Evolutionary conservation across 345 rosid genomes (phyloP), one percentile per base, ranked within the genome.

Genomic region (Syzygium oleosum): DNA sequence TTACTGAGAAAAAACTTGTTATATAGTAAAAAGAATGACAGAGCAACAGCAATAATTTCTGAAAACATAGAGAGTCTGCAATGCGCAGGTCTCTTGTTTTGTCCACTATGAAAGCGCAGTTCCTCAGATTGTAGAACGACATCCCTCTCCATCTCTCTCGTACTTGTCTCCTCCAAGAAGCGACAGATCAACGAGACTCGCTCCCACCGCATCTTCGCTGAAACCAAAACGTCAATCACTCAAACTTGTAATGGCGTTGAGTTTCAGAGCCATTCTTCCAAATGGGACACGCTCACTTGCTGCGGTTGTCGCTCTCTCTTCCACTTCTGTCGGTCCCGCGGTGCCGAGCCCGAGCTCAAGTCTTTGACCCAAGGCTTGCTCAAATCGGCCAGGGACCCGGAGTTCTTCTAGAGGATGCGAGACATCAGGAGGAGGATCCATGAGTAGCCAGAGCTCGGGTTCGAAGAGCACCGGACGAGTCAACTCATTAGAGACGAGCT

Each of bases 371-470:
- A 83, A 5, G 90, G 89, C 49, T 88, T 94, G 89, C 88, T 94
- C 12, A 87, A 88, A 22, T 89, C 94, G 16, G 96, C 96, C 3
- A 94, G 88, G 83, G 92, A 94, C 31, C 92, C 94, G 8, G 92
- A 91, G 88, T 94, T 92, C 91, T 93, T 92, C 68, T 90, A 91
- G 53, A 93, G 96, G 98, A 91, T 94, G 93, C 91, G 90, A 89
- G 94, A 89, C 46, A 86, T 94, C 59, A 91, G 96, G 85, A 91
- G 98, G 89, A 92, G 80, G 88, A 91, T 94, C 23, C 98, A 93
- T 84, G 90, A 94, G 92, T 78, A 92, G 85, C 98, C 98, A 12
- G 96, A 95, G 88, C 89, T 92, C 6, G 98, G 95, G 25, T 95
- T 95, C 84, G 91, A 95, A 85, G 96, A 95, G 90, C 90, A 91